A percentile compares a stretch with the other conserved stretches of the same genome.
phyloP scores from a whole-genome alignment of 2,329 filamentous ascomycete species.

The Aphanocladium album region DNA sequence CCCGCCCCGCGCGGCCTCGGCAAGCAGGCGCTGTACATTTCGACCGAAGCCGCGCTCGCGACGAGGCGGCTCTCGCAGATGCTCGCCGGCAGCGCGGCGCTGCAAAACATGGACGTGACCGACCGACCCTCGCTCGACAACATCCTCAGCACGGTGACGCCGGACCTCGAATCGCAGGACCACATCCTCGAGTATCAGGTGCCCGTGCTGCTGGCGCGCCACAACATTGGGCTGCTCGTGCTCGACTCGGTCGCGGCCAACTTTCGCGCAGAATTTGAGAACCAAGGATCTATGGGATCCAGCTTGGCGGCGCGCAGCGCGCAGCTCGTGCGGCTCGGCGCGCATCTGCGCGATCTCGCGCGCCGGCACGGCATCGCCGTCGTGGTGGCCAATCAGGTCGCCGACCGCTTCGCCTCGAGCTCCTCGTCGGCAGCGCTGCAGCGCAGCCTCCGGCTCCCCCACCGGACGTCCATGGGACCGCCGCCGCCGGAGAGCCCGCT shows the following conservation, averaged over 20 bases:
- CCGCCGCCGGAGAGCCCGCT: constrained; percentile 40
- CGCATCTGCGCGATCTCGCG: constrained; percentile 71
- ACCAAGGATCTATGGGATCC: constrained; percentile 33
- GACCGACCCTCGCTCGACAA: constrained; percentile 60
- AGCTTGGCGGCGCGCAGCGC: constrained; percentile 71
- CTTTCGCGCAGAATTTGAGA: constrained; percentile 85
- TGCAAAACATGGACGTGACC: constrained; percentile 35
- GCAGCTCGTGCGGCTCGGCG: constrained; percentile 73
- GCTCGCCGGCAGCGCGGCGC: constrained; percentile 58
- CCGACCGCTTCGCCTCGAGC: constrained; percentile 65
- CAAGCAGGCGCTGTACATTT: constrained; percentile 82
- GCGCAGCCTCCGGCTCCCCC: constrained; percentile 19
- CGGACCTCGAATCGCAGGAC: constrained; percentile 90
- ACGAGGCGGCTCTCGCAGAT: constrained; percentile 80
- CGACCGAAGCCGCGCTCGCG: constrained; percentile 81
- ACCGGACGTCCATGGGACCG: constrained; percentile 17
- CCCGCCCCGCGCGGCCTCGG: constrained; percentile 65
- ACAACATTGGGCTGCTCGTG: constrained; percentile 74
- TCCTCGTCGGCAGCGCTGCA: constrained; percentile 21
- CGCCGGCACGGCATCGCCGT: constrained; percentile 70
- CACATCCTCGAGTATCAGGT: constrained; percentile 92
- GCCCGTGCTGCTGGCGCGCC: constrained; percentile 72
- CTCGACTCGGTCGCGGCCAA: constrained; percentile 93
- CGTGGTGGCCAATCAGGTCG: constrained; percentile 92
- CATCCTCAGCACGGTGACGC: constrained; percentile 76